Percentiles rank a stretch among this genome's conserved stretches.
Conservation (phyloP, 768 basidiomycete species). For the Tricholoma bakamatsutake region DNA sequence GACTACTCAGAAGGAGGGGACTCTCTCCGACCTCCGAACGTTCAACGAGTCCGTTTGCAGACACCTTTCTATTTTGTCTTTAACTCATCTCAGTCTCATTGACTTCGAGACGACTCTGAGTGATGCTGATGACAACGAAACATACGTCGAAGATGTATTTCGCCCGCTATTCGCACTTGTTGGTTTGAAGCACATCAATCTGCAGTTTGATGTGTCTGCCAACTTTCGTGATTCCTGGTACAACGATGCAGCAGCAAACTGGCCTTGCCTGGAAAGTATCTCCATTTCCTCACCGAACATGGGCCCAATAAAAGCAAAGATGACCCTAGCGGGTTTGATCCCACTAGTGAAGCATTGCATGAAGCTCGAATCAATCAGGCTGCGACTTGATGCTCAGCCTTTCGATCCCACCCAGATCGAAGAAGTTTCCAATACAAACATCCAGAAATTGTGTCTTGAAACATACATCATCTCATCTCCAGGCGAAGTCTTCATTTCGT, state of each 20-base stretch:
- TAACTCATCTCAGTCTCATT: neutral
- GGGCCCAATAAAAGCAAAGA: neutral
- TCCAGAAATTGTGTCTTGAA: neutral
- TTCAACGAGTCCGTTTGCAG: neutral
- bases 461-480: neutral
- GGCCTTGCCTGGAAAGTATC: slow-evolving; percentile 1
- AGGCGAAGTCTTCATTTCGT: neutral
- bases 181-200: neutral
- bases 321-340: slow-evolving; percentile 2
- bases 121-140: neutral
- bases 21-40: neutral
- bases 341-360: slow-evolving; percentile 4
- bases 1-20: neutral
- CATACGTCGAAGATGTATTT: neutral
- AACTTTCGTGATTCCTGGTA: neutral
- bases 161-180: neutral
- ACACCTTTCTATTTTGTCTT: neutral
- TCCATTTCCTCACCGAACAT: neutral
- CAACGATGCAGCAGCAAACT: neutral
- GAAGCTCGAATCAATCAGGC: neutral
- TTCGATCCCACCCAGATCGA: neutral
- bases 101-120: neutral
- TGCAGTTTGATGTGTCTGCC: neutral
- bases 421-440: neutral
- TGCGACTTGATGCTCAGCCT: slow-evolving; percentile 1